phyloP scores from a whole-genome alignment of 2,329 filamentous ascomycete species.

The Colletotrichum higginsianum region DNA sequence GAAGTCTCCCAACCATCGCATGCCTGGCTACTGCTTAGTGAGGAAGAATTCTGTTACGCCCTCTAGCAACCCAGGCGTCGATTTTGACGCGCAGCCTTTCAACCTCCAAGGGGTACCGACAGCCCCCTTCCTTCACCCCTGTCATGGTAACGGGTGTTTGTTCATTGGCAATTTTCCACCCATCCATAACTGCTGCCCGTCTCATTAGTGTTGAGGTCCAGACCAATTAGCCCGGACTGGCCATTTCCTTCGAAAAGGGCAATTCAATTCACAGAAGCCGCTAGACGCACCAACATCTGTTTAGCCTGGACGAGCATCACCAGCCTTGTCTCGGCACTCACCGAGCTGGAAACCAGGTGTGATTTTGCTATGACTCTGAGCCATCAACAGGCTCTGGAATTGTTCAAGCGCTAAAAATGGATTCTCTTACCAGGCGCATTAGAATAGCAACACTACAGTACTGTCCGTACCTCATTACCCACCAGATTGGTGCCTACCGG shows the following conservation, averaged over 20 bases:
- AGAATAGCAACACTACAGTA: not conserved
- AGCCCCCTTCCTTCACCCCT: not conserved
- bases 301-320: conserved; percentile 6
- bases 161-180: conserved; percentile 13
- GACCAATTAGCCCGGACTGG: not conserved
- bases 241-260: not conserved
- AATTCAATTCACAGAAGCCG: not conserved
- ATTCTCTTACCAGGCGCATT: not conserved
- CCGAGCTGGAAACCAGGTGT: not conserved
- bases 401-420: not conserved
- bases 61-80: conserved; percentile 13
- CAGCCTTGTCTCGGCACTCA: conserved; percentile 11
- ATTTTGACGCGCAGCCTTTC: conserved; percentile 27
- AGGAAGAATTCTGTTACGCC: conserved; percentile 10
- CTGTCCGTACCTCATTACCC: too few species aligned
- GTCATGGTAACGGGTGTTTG: conserved; percentile 1
- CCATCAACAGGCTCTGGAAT: not conserved
- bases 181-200: not conserved
- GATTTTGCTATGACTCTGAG: not conserved
- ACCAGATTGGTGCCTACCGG: not conserved
- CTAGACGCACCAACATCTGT: not conserved
- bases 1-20: not conserved
- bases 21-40: not conserved
- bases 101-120: not conserved
- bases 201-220: not conserved